Conservation (phyloP, 495 filamentous ascomycete species). For the Viridothelium virens region DNA sequence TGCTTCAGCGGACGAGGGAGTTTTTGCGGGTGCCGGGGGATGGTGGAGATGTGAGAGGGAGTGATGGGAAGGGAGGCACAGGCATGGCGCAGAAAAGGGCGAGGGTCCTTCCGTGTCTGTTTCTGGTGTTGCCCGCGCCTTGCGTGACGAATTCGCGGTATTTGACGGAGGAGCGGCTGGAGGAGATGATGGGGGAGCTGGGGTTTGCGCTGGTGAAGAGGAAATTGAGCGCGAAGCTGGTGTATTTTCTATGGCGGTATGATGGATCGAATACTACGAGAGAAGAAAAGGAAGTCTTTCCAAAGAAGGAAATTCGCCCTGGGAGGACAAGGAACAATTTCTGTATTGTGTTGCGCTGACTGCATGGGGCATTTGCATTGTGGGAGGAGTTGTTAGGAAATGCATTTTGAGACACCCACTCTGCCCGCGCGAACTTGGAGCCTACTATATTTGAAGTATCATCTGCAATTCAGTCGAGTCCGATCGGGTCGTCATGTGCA, state of each 20-base stretch:
- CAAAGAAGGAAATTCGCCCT: slow-evolving; percentile 66
- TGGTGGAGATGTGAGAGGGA: slow-evolving; percentile 19
- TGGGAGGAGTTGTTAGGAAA: neutral
- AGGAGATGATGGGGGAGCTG: slow-evolving; percentile 64
- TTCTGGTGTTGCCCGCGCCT: slow-evolving; percentile 81
- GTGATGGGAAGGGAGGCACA: neutral
- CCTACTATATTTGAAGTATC: neutral
- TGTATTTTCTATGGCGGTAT: slow-evolving; percentile 77
- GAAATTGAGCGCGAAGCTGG: slow-evolving; percentile 74
- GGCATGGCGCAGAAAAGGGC: neutral
- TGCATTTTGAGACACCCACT: neutral
- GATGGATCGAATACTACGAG: slow-evolving; percentile 28
- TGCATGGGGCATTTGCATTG: neutral
- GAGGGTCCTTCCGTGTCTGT: slow-evolving; percentile 61
- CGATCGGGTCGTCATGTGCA: neutral
- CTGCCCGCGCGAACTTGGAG: neutral
- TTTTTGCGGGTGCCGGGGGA: slow-evolving; percentile 46
- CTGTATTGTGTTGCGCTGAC: slow-evolving; percentile 52
- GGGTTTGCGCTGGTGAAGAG: slow-evolving; percentile 58
- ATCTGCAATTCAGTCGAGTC: neutral
- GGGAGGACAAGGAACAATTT: slow-evolving; percentile 82
- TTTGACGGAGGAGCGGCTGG: slow-evolving; percentile 63
- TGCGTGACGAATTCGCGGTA: slow-evolving; percentile 92
- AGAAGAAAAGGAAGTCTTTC: slow-evolving; percentile 39
- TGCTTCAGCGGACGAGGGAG: slow-evolving; percentile 67